Evolutionary conservation across 768 basidiomycete species (phyloP).

Genomic region (Amanita exitialis): DNA sequence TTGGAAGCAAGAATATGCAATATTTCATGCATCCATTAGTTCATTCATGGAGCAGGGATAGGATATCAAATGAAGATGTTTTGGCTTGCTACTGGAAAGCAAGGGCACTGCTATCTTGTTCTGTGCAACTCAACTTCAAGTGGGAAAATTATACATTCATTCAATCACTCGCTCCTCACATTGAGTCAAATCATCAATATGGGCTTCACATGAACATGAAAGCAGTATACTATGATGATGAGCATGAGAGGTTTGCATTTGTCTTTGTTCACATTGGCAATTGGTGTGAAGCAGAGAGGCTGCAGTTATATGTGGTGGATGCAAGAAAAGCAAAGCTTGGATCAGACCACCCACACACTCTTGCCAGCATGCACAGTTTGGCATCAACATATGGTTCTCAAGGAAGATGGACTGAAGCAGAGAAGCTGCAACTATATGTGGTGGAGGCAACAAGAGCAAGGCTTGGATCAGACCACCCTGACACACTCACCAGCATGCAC

Average conservation of each 20-base stretch:
- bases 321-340: not conserved
- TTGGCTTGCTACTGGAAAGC: not conserved
- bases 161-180: constrained; percentile 4
- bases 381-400: too few species aligned
- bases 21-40: constrained; percentile 10
- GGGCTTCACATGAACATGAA: too few species aligned
- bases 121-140: not conserved
- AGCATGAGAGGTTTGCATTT: too few species aligned
- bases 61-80: not conserved
- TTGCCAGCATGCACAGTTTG: not conserved
- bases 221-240: too few species aligned
- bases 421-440: too few species aligned
- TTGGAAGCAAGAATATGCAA: not conserved
- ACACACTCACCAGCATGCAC: too few species aligned
- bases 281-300: too few species aligned
- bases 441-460: too few species aligned
- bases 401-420: too few species aligned
- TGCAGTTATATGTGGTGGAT: too few species aligned
- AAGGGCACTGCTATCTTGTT: not conserved
- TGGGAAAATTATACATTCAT: not conserved
- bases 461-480: too few species aligned
- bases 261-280: not conserved
- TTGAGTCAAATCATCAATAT: not conserved
- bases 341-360: not conserved
- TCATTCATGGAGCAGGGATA: constrained; percentile 3